Evolutionary conservation across 2,329 filamentous ascomycete genomes (phyloP), one percentile per base, ranked within the genome.

Genomic region (Orbilia oligospora): DNA sequence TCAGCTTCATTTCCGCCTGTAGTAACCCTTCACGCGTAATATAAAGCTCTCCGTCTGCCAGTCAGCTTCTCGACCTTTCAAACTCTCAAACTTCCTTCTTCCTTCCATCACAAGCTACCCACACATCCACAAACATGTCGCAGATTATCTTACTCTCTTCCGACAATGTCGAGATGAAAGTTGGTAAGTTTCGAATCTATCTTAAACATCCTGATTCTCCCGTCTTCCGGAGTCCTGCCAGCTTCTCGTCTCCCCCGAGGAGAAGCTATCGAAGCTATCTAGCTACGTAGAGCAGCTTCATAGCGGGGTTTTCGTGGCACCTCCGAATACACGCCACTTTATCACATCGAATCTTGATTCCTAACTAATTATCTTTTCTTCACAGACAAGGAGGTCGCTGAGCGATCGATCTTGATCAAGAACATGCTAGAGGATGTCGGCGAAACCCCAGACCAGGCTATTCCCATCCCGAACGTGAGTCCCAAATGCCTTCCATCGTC

Each of bases 341-440:
- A 27, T 69, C 24, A 41, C 41, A 36, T 51, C 53, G 65, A 36
- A 22, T n/a, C 12, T 10, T n/a, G 49, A n/a, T 9, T 55, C 10
- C 48, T 55, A 33, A 20, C 44, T 51, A 41, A 38, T 36, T 73
- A 68, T 78, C n/a, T 27, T 53, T 38, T 49, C 24, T 33, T 9
- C 44, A 24, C 68, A 92, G 94, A 97, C 81, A 93, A 93, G 81
- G 87, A 89, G 44, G 92, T 98, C 79, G 93, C 93, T 49, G 93
- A 97, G 87, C 93, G 95, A 81, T 97, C 93, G 2, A 90, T 97
- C 83, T 88, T 99, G 67, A 97, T 99, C 88, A 97, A 97, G 90
- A 97, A 98, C 88, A 91, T 99, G 91, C 89, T 99, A 55, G 94
- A 97, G 84, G 96, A 99, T 87, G 87, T 98, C 58, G 94, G 93